These are phyloP conservation scores for Rubia tinctorum DNA, from an alignment of 305 asterid species.

Conservation along the genomic window DNA sequence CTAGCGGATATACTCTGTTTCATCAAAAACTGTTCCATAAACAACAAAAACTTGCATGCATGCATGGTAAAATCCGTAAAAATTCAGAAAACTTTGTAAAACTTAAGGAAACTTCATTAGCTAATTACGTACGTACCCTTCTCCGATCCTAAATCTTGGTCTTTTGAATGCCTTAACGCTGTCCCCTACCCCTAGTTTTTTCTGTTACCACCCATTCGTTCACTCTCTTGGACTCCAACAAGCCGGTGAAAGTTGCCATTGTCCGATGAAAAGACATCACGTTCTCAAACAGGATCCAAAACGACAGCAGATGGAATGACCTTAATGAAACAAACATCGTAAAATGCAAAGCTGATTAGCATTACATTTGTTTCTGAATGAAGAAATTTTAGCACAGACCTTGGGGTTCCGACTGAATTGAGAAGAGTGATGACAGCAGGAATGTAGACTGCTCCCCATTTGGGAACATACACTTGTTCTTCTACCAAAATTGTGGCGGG, in stretches of 20 bases:
- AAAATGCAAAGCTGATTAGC: not conserved
- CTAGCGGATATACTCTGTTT: slow-evolving; percentile 62
- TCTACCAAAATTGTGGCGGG: slow-evolving; percentile 85
- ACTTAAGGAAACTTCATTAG: not conserved
- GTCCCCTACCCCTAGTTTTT: slow-evolving; percentile 71
- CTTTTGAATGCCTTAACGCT: slow-evolving; percentile 46
- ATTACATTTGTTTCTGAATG: not conserved
- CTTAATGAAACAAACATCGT: slow-evolving; percentile 22
- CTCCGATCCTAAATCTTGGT: slow-evolving; percentile 56
- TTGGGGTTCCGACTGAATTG: slow-evolving; percentile 65
- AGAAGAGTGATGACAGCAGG: slow-evolving; percentile 74
- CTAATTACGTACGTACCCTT: slow-evolving; percentile 36
- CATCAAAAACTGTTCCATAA: not conserved
- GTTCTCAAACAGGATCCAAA: slow-evolving; percentile 91
- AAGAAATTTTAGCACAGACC: not conserved
- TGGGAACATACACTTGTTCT: slow-evolving; percentile 73
- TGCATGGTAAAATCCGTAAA: not conserved
- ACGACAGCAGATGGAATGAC: slow-evolving; percentile 77
- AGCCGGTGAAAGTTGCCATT: slow-evolving; percentile 72
- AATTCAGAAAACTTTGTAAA: not conserved
- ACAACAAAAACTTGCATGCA: not conserved
- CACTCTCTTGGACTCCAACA: slow-evolving; percentile 72
- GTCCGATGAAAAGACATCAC: slow-evolving; percentile 87
- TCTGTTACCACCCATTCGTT: slow-evolving; percentile 96
- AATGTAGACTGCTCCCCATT: slow-evolving; percentile 81